These are phyloP conservation scores for Setomelanomma holmii DNA, from an alignment of 2,329 filamentous ascomycete species.

Conservation along the genomic window DNA sequence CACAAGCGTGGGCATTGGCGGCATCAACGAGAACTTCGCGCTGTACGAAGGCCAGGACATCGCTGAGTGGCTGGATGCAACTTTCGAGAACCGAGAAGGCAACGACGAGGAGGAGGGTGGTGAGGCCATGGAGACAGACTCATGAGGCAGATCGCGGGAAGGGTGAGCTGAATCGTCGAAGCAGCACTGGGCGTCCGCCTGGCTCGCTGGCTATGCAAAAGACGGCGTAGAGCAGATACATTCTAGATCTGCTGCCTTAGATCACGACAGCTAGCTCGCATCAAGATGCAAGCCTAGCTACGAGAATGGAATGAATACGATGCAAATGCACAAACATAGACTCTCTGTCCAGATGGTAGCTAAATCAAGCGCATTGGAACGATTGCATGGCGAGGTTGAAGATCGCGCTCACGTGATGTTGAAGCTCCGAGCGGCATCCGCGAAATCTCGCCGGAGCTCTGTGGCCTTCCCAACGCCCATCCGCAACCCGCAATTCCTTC, in stretches of 20 bases:
- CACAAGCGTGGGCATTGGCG: slow-evolving; percentile 88
- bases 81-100: slow-evolving; percentile 56
- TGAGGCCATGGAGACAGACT: slow-evolving; percentile 65
- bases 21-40: slow-evolving; percentile 81
- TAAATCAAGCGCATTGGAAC: no score
- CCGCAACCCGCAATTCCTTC: slow-evolving; percentile 31
- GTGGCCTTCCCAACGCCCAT: slow-evolving; percentile 32
- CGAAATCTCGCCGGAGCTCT: slow-evolving; percentile 35
- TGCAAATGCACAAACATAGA: not conserved
- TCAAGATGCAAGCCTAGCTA: slow-evolving; percentile 12
- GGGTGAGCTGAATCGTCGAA: no score
- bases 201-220: no score
- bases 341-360: no score
- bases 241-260: not conserved
- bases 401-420: slow-evolving; percentile 32
- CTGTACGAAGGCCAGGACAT: slow-evolving; percentile 90
- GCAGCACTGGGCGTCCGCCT: not conserved
- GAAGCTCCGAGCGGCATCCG: slow-evolving; percentile 35
- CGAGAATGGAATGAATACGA: slow-evolving; percentile 33
- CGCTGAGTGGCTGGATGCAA: slow-evolving; percentile 81
- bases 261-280: not conserved
- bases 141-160: no score
- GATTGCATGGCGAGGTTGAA: not conserved
- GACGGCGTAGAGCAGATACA: not conserved
- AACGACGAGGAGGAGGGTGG: slow-evolving; percentile 42